These are phyloP conservation scores for Spongiforma sp. DNA, from an alignment of 1,284 basidiomycete species.

Conservation along the genomic window DNA sequence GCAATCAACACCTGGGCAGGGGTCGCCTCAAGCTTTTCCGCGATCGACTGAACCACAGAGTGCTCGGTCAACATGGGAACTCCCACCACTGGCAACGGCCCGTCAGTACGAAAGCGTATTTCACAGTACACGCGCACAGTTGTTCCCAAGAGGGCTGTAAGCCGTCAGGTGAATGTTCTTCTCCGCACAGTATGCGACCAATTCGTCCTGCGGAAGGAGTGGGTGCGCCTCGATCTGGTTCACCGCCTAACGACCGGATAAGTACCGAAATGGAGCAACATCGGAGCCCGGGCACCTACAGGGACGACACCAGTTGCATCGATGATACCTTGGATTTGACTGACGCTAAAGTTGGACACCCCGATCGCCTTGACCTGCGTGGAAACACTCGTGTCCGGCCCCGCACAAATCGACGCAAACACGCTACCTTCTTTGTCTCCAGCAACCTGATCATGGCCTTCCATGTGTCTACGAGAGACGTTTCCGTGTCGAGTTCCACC, in stretches of 20 bases:
- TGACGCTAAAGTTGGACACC: constrained; percentile 83
- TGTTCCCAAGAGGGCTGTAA: constrained; percentile 87
- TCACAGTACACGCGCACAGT: constrained; percentile 47
- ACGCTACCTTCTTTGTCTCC: constrained; percentile 47
- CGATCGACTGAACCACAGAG: constrained; percentile 65
- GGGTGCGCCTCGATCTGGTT: constrained; percentile 92
- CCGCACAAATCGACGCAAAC: neutral
- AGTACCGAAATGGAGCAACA: neutral
- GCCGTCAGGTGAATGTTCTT: constrained; percentile 84
- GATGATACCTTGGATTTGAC: constrained; percentile 72
- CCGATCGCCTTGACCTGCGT: constrained; percentile 63
- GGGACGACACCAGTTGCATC: constrained; percentile 80
- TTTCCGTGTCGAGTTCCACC: constrained; percentile 62
- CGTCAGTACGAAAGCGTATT: neutral
- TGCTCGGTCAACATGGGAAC: constrained; percentile 67
- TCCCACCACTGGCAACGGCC: constrained; percentile 50
- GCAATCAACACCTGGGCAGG: constrained; percentile 75
- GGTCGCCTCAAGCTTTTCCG: constrained; percentile 59
- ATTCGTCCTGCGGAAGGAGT: constrained; percentile 71
- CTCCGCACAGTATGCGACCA: constrained; percentile 70
- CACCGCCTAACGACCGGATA: constrained; percentile 45
- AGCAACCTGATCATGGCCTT: constrained; percentile 73
- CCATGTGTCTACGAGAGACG: constrained; percentile 82
- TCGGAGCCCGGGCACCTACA: constrained; percentile 32
- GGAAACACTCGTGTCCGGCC: neutral